Base-by-base conservation (phyloP, 768 basidiomycete genomes). In the Auricularia sp. region DNA sequence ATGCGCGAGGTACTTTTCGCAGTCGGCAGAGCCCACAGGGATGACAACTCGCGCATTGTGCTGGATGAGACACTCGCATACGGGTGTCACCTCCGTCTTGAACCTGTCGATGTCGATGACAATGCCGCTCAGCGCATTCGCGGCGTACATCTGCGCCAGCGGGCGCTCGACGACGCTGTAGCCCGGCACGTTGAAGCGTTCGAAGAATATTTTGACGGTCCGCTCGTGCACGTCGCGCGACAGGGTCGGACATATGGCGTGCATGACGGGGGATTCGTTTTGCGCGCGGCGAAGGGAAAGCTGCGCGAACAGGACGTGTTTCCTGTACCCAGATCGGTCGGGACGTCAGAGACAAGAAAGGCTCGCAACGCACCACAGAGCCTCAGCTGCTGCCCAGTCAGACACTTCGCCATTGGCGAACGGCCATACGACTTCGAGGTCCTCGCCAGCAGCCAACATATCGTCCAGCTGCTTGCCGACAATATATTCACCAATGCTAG, bases 141-240 rank as follows among this genome's bases (percentile, higher is more conserved):
- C 83, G 23, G 92, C 85, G 74, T 91, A 95, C 54, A 95, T 77
- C 68, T 93, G 90, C 8, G 90, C 84, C 74, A 93, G 82, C 23
- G 93, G 88, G 0, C 92, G 89, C 64, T 94, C 88, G 61, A 93
- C 78, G 68, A 94, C 80, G 63, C 83, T 82, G 67, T 95, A 84
- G 16, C 86, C 90, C 8, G 94, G 87, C 34, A 89, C 87, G 71
- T 94, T 93, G 82, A 95, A 91, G 33, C 90, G 87, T 72, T 96
- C 93, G 70, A 97, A 97, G 76, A 95, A 91, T 44, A 91, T 80
- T 70, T 89, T 91, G 69, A 87, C 88, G 69, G 88, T 81, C 54
- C 81, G 81, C 72, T 94, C 90, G 73, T 88, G 83, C 8, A 84
- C 80, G 43, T 78, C 76, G 62, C 88, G 82, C 33, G 90, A 82